Evolutionary conservation across 768 basidiomycete species (phyloP), one percentile per base, ranked within the genome.

Genomic region (Baorangia bicolor): DNA sequence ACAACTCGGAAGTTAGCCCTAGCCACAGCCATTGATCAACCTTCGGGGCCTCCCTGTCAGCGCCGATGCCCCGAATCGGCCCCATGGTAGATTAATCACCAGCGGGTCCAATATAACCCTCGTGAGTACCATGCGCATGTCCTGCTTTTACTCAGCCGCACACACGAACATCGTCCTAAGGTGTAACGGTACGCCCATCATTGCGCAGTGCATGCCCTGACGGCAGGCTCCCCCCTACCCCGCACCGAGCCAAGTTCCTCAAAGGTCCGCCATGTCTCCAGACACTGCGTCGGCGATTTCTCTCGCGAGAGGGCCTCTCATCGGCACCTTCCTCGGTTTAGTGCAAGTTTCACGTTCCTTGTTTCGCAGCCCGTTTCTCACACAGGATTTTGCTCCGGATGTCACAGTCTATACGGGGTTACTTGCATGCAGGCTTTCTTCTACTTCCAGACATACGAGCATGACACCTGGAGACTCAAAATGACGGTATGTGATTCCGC

Each of bases 341-440:
- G 16, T 51, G 69, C 57, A 55, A 64, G 66, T 59, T 59, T 35
- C 23, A 16, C 30, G 1, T 33, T 20, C 21, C 8, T 34, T 31
- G 1, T 6, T 33, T 10, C 21, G 9, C 49, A 20, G 20, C 42
- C n/a, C 11, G 23, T 54, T 44, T 41, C 56, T 57, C 37, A 62
- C 47, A 18, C 2, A 40, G 16, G 33, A 18, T 21, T 28, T 3
- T 31, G 12, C 21, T 21, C 5, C 25, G 31, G 33, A 39, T 4
- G 7, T 8, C 21, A 16, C 34, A 70, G 69, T 21, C 48, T 71
- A 3, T 70, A 71, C n/a, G 69, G 69, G 13, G 49, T 66, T 6
- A 68, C 66, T 7, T 69, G 66, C 55, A 57, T 58, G 40, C 68
- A 69, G 33, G 57, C 66, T 6, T 62, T 70, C 23, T 70, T 64